Evolutionary conservation across 148 eudicot species (phyloP).

Genomic region (Nepenthes mirabilis): DNA sequence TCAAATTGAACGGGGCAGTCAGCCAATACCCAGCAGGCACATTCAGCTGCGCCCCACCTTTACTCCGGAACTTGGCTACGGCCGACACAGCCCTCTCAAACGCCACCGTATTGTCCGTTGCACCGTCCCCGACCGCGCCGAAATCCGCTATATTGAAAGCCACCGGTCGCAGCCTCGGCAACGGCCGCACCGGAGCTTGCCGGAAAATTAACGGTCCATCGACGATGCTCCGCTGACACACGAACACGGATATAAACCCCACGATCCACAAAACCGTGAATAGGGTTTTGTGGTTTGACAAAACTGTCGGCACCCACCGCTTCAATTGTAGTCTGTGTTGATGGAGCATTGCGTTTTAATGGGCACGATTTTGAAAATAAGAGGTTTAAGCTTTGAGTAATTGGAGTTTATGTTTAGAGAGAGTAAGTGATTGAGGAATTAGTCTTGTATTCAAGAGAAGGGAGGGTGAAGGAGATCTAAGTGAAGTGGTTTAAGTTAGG

Average conservation of each 20-base stretch:
- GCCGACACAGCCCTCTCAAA: constrained; percentile 63
- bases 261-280: constrained; percentile 50
- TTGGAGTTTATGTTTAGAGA: no score
- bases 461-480: no score
- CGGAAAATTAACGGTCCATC: constrained; percentile 20
- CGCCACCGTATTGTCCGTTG: constrained; percentile 53
- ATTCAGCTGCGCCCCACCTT: constrained; percentile 84
- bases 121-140: constrained; percentile 78
- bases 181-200: constrained; percentile 15
- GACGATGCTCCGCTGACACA: constrained; percentile 46
- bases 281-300: constrained; percentile 50
- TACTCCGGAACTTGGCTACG: constrained; percentile 44
- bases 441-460: no score
- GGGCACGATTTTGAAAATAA: no score
- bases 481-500: no score
- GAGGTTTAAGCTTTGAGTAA: no score
- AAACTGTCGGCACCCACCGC: constrained; percentile 35
- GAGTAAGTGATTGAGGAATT: no score
- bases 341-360: constrained; percentile 17
- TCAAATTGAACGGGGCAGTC: constrained; percentile 89
- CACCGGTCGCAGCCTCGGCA: constrained; percentile 57
- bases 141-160: constrained; percentile 60
- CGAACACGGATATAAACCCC: constrained; percentile 41
- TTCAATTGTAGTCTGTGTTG: constrained; percentile 28
- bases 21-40: constrained; percentile 84